Conservation (phyloP, 257 asterid genomes). For the Capsicum chinense region DNA sequence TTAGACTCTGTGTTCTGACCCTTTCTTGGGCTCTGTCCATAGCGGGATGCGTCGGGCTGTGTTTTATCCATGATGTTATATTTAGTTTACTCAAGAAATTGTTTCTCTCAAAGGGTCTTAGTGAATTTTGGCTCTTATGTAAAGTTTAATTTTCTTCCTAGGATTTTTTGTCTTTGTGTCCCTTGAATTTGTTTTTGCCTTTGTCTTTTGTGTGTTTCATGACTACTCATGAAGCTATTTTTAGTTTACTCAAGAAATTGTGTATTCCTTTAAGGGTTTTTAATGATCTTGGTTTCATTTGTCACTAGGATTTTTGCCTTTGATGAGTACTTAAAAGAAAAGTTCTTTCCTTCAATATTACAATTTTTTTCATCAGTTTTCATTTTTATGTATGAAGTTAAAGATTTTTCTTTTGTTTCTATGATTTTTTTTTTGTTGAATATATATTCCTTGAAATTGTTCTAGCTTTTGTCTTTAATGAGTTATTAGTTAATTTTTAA, state of each 20-base stretch:
- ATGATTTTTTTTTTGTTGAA: neutral
- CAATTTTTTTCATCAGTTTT: neutral
- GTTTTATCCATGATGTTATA: neutral
- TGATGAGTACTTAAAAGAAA: neutral
- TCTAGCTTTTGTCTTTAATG: neutral
- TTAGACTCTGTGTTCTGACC: too few relatives aligned
- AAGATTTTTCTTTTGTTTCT: neutral
- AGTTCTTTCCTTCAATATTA: neutral
- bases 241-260: neutral
- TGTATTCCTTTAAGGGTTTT: neutral
- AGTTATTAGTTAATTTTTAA: neutral
- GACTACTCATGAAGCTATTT: neutral
- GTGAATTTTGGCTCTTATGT: neutral
- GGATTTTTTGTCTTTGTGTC: neutral
- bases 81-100: neutral
- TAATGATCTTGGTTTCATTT: conserved; percentile 9
- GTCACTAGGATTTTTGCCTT: neutral
- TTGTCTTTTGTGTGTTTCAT: neutral
- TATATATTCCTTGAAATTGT: neutral
- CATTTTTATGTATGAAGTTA: conserved; percentile 1
- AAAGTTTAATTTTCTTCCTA: neutral
- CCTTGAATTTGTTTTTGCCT: neutral
- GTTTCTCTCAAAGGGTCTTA: neutral
- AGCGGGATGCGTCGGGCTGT: too few relatives aligned
- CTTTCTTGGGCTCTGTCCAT: too few relatives aligned